These are phyloP conservation scores for Paraphoma sp. DNA, from an alignment of 2,329 filamentous ascomycete species.

Conservation along the genomic window DNA sequence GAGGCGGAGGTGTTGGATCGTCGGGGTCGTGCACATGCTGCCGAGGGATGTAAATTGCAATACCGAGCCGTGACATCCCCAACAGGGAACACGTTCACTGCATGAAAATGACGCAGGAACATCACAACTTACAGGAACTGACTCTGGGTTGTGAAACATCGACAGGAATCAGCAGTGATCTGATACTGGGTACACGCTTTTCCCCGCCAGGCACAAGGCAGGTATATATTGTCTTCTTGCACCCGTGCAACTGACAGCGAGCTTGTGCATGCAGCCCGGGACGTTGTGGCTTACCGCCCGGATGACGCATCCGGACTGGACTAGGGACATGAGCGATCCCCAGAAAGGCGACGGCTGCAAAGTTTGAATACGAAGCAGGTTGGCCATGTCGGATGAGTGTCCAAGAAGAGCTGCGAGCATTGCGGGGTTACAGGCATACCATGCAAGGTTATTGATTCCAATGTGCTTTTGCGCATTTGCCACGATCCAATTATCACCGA, in stretches of 20 bases:
- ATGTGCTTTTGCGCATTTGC: neutral
- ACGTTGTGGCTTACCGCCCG: slow-evolving; percentile 19
- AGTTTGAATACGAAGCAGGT: slow-evolving; percentile 5
- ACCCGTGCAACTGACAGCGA: slow-evolving; percentile 2
- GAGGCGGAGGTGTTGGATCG: neutral
- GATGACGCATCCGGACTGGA: slow-evolving; percentile 19
- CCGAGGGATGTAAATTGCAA: slow-evolving; percentile 27
- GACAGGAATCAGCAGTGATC: no score
- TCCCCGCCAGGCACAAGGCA: slow-evolving; percentile 2
- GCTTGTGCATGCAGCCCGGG: neutral
- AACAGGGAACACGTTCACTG: slow-evolving; percentile 7
- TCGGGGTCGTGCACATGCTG: slow-evolving; percentile 29
- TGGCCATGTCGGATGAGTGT: slow-evolving; percentile 21
- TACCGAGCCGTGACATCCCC: slow-evolving; percentile 21
- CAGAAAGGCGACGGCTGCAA: slow-evolving; percentile 5
- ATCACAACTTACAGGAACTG: neutral
- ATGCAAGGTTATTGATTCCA: slow-evolving; percentile 13
- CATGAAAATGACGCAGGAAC: slow-evolving; percentile 13
- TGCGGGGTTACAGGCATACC: slow-evolving; percentile 20
- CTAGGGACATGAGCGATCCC: slow-evolving; percentile 20
- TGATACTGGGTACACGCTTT: no score
- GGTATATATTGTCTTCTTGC: slow-evolving; percentile 9
- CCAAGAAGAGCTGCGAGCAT: slow-evolving; percentile 26
- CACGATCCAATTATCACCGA: slow-evolving; percentile 3
- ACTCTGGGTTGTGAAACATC: neutral